Percentiles rank a stretch among this genome's conserved stretches.
Conservation (phyloP, 345 rosid genomes). For the Melaleuca quinquenervia region DNA sequence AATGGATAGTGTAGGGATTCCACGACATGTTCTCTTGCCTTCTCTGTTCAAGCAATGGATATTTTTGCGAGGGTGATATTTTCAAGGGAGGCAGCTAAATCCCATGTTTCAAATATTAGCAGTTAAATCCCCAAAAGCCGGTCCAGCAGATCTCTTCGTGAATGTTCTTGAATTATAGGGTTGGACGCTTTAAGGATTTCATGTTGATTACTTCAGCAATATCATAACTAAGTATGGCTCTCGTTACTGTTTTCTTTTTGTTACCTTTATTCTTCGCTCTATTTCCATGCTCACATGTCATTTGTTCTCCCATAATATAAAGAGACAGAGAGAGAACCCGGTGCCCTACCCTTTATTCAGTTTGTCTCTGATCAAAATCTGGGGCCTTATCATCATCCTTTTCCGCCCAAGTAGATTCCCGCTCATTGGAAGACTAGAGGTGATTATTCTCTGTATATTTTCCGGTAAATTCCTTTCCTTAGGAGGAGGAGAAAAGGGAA, state of each 20-base stretch:
- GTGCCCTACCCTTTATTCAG: not conserved
- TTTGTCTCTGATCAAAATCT: not conserved
- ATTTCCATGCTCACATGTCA: not conserved
- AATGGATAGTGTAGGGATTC: not conserved
- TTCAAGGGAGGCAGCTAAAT: not conserved
- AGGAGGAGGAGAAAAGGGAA: not conserved
- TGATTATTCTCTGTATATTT: not conserved
- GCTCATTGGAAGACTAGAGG: not conserved
- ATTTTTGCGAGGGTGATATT: not conserved
- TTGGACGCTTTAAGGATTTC: not conserved
- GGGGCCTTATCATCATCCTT: not conserved
- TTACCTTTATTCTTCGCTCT: not conserved
- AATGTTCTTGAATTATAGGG: not conserved
- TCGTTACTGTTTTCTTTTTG: not conserved
- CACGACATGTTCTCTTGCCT: not conserved
- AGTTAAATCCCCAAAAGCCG: not conserved
- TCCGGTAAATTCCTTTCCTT: not conserved
- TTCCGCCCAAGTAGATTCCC: not conserved
- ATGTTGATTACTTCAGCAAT: not conserved
- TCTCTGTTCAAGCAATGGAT: not conserved
- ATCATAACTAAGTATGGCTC: not conserved
- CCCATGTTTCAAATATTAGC: not conserved
- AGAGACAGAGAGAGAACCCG: not conserved
- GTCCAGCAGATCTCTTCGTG: not conserved
- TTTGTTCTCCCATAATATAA: not conserved